Evolutionary conservation across 352 stramenopile genomes (phyloP), one percentile per base, ranked within the genome.

Genomic region (Pythium aphanidermatum): DNA sequence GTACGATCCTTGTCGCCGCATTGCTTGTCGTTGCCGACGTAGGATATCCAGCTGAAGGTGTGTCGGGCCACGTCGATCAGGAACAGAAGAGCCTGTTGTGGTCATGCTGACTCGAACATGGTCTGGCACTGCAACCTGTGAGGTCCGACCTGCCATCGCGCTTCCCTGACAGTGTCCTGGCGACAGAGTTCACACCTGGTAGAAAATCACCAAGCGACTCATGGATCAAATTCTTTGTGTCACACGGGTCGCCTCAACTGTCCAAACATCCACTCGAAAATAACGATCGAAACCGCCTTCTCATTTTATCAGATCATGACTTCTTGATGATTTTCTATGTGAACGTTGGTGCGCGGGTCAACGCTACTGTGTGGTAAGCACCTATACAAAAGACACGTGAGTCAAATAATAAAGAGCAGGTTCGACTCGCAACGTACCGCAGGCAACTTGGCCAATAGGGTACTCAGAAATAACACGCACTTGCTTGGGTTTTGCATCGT

Each of bases 311-410:
- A 58, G 31, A 51, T 45, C 13, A 13, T 32, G 28, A 32, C 28
- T 12, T 39, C 17, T 9, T 37, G 26, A 14, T 28, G 10, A 5
- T 35, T 13, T 20, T 26, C 26, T 49, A 11, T 26, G 25, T 47
- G 24, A 40, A 57, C 17, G 19, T 8, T 20, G 46, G 45, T 7
- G 34, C 44, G n/a, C 30, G 17, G 26, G 70, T 83, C 5, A 86
- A 41, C 13, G 60, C 74, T 6, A 90, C 77, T 2, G 69, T 58
- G 47, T 90, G 77, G 25, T 85, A 85, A 5, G 68, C 72, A 39
- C 74, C 74, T 86, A 27, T 35, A 58, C 21, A 51, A 29, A 47
- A 31, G 13, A 47, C 0, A 33, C 50, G 10, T 50, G 25, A 35
- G 29, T 46, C 25, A 29, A 45, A 21, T 51, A 21, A 47, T 19